phyloP scores from a whole-genome alignment of 352 stramenopile genomes.

The Phytopythium cucurbitacearum region DNA sequence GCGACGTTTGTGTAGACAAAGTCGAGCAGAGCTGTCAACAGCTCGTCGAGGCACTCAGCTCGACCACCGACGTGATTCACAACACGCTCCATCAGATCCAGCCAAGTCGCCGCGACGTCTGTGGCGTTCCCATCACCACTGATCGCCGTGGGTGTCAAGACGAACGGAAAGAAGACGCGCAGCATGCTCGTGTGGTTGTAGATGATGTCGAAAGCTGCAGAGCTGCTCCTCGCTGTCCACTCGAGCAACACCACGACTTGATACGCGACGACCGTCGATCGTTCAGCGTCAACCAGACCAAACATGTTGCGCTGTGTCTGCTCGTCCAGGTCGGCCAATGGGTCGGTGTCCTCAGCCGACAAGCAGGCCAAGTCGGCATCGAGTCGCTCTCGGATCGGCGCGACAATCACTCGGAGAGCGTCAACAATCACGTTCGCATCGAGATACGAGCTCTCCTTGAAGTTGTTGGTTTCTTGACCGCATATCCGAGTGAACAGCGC shows the following conservation, averaged over 20 bases:
- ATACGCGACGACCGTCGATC: constrained; percentile 6
- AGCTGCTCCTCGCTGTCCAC: constrained; percentile 22
- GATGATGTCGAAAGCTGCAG: constrained; percentile 23
- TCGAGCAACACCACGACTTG: constrained; percentile 25
- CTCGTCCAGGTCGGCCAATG: constrained; percentile 14
- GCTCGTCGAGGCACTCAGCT: constrained; percentile 18
- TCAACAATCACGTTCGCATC: constrained; percentile 25
- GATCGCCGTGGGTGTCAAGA: not conserved
- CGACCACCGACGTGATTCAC: not conserved
- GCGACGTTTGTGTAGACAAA: constrained; percentile 41
- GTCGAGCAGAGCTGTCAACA: constrained; percentile 30
- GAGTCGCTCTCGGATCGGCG: constrained; percentile 8
- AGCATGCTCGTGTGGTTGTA: constrained; percentile 21
- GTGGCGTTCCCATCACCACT: not conserved
- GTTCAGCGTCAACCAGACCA: constrained; percentile 12
- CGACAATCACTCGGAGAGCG: constrained; percentile 19
- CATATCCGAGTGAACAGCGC: constrained; percentile 33
- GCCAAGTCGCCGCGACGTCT: not conserved
- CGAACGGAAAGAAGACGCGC: constrained; percentile 12
- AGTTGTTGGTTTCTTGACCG: constrained; percentile 32
- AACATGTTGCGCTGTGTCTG: constrained; percentile 21
- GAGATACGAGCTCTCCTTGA: constrained; percentile 31
- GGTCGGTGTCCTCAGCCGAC: not conserved
- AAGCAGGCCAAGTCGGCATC: not conserved
- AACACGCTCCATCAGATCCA: not conserved